Evolutionary conservation across 345 rosid genomes (phyloP).

Genomic region (Euphorbia peplus): DNA sequence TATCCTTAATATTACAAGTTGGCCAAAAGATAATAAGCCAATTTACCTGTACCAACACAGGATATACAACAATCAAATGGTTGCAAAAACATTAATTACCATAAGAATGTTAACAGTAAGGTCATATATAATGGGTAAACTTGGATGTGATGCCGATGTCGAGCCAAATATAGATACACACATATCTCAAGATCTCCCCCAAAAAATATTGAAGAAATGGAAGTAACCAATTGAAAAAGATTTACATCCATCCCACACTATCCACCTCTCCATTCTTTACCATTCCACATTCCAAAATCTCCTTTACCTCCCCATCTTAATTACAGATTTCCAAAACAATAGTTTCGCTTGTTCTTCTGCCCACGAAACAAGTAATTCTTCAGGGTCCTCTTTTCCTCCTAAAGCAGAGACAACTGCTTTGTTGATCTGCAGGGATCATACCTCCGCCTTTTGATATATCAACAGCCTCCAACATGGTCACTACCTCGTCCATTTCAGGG

Average conservation of each 20-base stretch:
- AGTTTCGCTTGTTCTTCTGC: conserved; percentile 5
- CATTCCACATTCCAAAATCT: conserved; percentile 2
- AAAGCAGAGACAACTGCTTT: conserved; percentile 79
- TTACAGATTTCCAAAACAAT: conserved; percentile 15
- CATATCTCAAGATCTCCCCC: conserved; percentile 14
- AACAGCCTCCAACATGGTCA: conserved; percentile 73
- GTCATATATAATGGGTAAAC: conserved; percentile 1
- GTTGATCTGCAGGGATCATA: conserved; percentile 87
- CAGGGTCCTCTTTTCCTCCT: conserved; percentile 72
- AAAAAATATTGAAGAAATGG: conserved; percentile 10
- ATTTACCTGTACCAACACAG: not conserved
- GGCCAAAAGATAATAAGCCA: not conserved
- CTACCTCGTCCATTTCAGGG: conserved; percentile 95
- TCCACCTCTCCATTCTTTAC: conserved; percentile 16
- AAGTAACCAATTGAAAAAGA: conserved; percentile 22
- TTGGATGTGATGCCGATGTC: conserved; percentile 21
- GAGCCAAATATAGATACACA: conserved; percentile 17
- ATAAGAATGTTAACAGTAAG: not conserved
- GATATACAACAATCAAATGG: not conserved
- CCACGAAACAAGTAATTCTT: conserved; percentile 12
- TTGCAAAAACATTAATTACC: not conserved
- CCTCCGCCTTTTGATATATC: conserved; percentile 97
- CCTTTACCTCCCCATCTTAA: conserved; percentile 9
- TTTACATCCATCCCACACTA: conserved; percentile 33
- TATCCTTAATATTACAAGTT: not conserved